These are phyloP conservation scores for Chiua sp. DNA, from an alignment of 1,284 basidiomycete genomes.

Conservation along the genomic window DNA sequence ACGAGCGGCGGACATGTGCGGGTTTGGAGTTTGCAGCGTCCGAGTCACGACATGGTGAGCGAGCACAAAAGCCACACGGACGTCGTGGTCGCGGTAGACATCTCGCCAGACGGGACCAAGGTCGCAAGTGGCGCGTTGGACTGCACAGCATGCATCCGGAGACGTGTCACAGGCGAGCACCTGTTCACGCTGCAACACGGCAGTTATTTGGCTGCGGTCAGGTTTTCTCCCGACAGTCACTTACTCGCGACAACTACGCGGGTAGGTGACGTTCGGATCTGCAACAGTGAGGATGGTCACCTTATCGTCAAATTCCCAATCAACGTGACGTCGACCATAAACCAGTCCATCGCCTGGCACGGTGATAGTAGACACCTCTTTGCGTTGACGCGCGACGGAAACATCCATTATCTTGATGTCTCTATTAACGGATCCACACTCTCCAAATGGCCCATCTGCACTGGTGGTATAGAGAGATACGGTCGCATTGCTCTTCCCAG, in stretches of 20 bases:
- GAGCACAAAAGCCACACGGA: too few relatives aligned
- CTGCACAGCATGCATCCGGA: too few relatives aligned
- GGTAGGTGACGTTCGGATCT: not conserved
- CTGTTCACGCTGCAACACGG: not conserved
- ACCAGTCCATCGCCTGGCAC: too few relatives aligned
- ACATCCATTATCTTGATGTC: too few relatives aligned
- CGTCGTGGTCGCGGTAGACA: not conserved
- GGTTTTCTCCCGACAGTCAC: not conserved
- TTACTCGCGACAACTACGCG: not conserved
- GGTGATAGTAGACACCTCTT: too few relatives aligned
- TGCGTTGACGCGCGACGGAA: too few relatives aligned
- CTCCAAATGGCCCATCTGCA: not conserved
- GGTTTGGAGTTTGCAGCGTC: too few relatives aligned
- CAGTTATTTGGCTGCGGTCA: not conserved
- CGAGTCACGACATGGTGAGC: too few relatives aligned
- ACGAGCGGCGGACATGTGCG: too few relatives aligned
- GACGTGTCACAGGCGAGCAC: not conserved
- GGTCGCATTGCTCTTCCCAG: not conserved
- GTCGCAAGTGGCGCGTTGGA: not conserved
- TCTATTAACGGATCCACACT: not conserved
- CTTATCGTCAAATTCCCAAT: too few relatives aligned
- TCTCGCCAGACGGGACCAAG: not conserved
- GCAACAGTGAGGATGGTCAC: not conserved
- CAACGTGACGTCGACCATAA: not conserved
- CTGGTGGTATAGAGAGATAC: too few relatives aligned